Evolutionary conservation across 73 alveolate genomes (phyloP).

Genomic region (Paraurostyla sp.): DNA sequence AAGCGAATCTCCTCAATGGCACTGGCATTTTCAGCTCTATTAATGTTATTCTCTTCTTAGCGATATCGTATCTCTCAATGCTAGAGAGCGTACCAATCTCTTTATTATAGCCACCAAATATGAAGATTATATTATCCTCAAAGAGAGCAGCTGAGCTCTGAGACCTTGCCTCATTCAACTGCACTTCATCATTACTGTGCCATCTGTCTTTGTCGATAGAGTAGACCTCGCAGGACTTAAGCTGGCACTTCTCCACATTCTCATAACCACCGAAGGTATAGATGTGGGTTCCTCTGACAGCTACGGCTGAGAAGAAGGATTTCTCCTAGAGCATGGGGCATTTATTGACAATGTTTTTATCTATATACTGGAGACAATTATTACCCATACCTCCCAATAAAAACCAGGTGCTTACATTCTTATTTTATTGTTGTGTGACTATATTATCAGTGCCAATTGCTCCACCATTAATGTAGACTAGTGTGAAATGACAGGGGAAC

Average conservation of each 20-base stretch:
- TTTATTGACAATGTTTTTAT: constrained; percentile 81
- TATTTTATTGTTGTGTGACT: constrained; percentile 10
- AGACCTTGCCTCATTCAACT: constrained; percentile 88
- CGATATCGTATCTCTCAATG: constrained; percentile 92
- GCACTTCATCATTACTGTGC: constrained; percentile 81
- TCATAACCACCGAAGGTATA: constrained; percentile 98
- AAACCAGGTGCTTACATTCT: constrained; percentile 86
- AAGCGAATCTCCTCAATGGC: constrained; percentile 94
- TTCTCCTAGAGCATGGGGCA: constrained; percentile 89
- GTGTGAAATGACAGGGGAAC: constrained; percentile 90
- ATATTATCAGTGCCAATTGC: constrained; percentile 39
- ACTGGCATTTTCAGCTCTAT: constrained; percentile 83
- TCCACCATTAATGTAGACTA: constrained; percentile 83
- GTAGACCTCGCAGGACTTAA: constrained; percentile 88
- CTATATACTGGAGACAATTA: constrained; percentile 84
- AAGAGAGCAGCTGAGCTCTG: constrained; percentile 90
- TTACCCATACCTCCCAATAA: constrained; percentile 94
- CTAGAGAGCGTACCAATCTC: constrained; percentile 93
- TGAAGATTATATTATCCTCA: constrained; percentile 87
- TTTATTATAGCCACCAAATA: constrained; percentile 98
- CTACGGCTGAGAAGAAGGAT: constrained; percentile 89
- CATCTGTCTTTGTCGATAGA: constrained; percentile 88
- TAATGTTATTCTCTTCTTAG: constrained; percentile 79
- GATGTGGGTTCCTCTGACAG: constrained; percentile 72
- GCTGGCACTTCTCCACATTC: constrained; percentile 88